These are phyloP conservation scores for Annulohypoxylon truncatum DNA, from an alignment of 2,329 filamentous ascomycete species.

Conservation along the genomic window DNA sequence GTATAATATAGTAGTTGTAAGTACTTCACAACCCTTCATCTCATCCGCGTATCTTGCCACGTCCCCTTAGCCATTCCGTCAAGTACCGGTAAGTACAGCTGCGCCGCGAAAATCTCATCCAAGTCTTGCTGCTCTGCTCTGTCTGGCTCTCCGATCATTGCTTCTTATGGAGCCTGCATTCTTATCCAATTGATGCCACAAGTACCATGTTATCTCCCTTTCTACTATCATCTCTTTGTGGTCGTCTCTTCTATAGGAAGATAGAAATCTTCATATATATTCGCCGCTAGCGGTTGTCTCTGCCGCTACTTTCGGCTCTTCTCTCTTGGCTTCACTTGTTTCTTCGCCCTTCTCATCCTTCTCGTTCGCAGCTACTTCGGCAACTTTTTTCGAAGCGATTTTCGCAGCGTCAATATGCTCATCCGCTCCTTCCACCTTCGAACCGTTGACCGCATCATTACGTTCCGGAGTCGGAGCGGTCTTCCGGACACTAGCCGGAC, in stretches of 20 bases:
- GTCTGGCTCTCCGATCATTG: background rate
- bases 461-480: slow-evolving; percentile 15
- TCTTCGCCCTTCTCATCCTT: slow-evolving; percentile 7
- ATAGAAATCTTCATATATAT: background rate
- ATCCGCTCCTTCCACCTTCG: slow-evolving; percentile 3
- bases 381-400: too few relatives aligned
- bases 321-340: slow-evolving; percentile 4
- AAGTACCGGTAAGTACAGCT: background rate
- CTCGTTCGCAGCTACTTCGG: background rate
- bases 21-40: background rate
- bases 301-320: background rate
- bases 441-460: slow-evolving; percentile 13
- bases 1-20: background rate
- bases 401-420: background rate
- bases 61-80: background rate
- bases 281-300: background rate
- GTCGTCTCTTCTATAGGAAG: background rate
- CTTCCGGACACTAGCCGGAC: slow-evolving; percentile 43
- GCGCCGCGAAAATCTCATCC: background rate
- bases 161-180: background rate
- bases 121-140: background rate
- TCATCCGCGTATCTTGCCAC: background rate
- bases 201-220: background rate
- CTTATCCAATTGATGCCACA: slow-evolving; percentile 1
- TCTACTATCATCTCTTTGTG: background rate